Evolutionary conservation across 495 filamentous ascomycete species (phyloP).

Genomic region (Cairneyella variabilis): DNA sequence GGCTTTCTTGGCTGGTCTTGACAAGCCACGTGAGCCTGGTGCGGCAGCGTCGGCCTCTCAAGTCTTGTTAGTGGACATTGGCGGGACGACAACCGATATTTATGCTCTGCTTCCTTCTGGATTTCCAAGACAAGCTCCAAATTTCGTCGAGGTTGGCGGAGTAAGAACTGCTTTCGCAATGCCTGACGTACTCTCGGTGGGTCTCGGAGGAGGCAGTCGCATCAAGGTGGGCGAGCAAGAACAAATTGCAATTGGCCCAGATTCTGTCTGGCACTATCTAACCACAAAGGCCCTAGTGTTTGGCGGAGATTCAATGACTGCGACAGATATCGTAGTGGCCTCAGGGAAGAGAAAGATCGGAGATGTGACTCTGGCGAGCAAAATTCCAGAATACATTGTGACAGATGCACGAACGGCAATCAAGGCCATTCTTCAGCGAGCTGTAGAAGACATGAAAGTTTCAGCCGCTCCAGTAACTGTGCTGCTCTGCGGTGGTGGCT

Average conservation of each 20-base stretch:
- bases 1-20: conserved; percentile 34
- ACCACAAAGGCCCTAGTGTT: too few species aligned
- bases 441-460: conserved; percentile 47
- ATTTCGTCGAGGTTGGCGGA: conserved; percentile 42
- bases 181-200: conserved; percentile 48
- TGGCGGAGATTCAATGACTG: conserved; percentile 43
- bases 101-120: conserved; percentile 40
- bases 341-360: conserved; percentile 29
- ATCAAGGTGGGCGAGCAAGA: conserved; percentile 26
- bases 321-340: conserved; percentile 44
- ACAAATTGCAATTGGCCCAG: conserved; percentile 36
- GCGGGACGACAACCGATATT: conserved; percentile 6
- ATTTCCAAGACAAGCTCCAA: conserved; percentile 48
- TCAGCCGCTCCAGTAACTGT: conserved; percentile 40
- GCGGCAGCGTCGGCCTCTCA: background rate
- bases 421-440: too few species aligned
- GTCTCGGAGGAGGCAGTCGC: conserved; percentile 50
- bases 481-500: conserved; percentile 39
- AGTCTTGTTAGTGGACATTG: background rate
- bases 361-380: too few species aligned
- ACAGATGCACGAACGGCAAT: too few species aligned
- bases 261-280: too few species aligned
- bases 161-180: conserved; percentile 49
- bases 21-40: background rate
- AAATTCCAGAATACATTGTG: too few species aligned